Conservation (phyloP, 2,329 filamentous ascomycete species). For the Aspergillus quadricinctus region DNA sequence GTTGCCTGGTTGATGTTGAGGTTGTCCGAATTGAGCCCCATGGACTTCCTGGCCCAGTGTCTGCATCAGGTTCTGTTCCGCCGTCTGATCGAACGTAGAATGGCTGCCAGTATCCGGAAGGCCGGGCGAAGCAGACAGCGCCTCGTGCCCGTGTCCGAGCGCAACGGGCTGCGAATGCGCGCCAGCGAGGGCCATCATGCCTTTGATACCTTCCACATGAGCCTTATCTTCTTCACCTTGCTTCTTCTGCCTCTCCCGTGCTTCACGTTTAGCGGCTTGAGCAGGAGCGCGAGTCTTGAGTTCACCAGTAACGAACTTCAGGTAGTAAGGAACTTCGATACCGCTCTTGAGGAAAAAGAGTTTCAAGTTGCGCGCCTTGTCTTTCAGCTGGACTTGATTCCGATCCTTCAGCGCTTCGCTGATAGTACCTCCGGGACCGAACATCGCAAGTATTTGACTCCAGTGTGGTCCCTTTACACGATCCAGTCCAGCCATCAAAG, state of each 20-base stretch:
- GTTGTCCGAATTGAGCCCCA: constrained; percentile 31
- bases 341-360: constrained; percentile 88
- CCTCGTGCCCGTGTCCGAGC: constrained; percentile 27
- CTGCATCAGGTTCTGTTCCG: constrained; percentile 42
- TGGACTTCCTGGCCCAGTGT: constrained; percentile 41
- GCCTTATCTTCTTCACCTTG: constrained; percentile 45
- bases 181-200: constrained; percentile 45
- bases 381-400: constrained; percentile 87
- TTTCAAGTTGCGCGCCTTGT: constrained; percentile 86
- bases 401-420: constrained; percentile 81
- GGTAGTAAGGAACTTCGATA: constrained; percentile 82
- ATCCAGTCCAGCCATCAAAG: constrained; percentile 81
- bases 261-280: constrained; percentile 48
- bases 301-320: constrained; percentile 84
- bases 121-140: constrained; percentile 36
- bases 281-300: constrained; percentile 78
- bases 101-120: constrained; percentile 30
- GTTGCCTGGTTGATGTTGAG: constrained; percentile 30
- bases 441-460: constrained; percentile 84
- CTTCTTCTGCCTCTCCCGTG: constrained; percentile 44
- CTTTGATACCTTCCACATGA: constrained; percentile 45
- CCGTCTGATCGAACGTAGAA: constrained; percentile 35
- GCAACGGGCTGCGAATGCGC: constrained; percentile 33
- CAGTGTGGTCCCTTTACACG: constrained; percentile 87
- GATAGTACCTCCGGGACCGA: constrained; percentile 72